Base-by-base conservation (phyloP, 805 yeast genomes). In the Torulaspora quercuum region DNA sequence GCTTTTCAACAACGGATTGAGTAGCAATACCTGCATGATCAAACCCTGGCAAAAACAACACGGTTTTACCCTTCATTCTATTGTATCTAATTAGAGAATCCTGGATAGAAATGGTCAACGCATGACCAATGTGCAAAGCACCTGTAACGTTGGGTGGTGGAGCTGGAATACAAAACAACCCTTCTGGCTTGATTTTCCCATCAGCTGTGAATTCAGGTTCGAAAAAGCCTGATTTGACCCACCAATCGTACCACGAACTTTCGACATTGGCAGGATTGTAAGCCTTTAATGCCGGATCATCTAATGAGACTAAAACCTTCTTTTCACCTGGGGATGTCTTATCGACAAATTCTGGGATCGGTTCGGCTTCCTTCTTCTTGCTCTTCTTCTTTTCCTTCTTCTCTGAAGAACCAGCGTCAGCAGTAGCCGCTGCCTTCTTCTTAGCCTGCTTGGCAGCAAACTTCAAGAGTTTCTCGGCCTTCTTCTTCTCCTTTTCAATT, bases 121-220 rank as follows among this genome's bases (percentile, higher is more conserved):
- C 98, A 65, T 92, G 98, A 52, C 98, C 98, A 64, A 92, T 92
- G 65, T 92, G 98, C 51, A 92, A 74, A 30, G 97, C 97, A 68
- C 98, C 98, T 31, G 98, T 92, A 48, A 92, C 95, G 63, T 92
- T 92, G 59, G 98, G 98, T 45, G 98, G 98, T 25, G 98, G 98
- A n/a, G 95, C 92, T 25, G 97, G 97, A 54, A 92, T 86, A 45
- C 82, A 74, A 66, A 90, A 92, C 12, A 72, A 59, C 51, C 97
- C 97, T 56, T 78, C 89, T 27, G 92, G 84, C 59, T 81, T 81
- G 49, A 76, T 55, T 29, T 79, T 65, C 29, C 97, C 97, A 55
- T 80, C 80, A 40, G 67, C 73, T 29, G 80, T 72, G 49, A 83
- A 79, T 59, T 85, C 84, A 12, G 98, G 98, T 65, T 82, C 81